These are phyloP conservation scores for Diaporthe humulicola DNA, from an alignment of 2,329 filamentous ascomycete species.

Conservation along the genomic window DNA sequence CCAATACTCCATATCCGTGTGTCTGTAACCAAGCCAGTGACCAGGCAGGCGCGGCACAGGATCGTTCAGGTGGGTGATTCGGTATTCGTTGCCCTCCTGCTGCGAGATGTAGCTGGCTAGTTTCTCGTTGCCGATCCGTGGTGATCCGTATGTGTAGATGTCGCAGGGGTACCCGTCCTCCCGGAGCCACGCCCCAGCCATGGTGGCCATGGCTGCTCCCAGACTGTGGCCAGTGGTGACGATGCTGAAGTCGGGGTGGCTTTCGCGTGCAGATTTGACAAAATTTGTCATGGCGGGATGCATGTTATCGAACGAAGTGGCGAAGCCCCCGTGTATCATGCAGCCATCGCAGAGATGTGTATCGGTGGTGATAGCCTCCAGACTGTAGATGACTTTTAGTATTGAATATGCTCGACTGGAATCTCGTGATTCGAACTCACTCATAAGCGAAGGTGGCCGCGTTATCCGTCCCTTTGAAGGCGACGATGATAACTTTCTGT, in stretches of 20 bases:
- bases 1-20: slow-evolving; percentile 37
- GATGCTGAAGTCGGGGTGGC: slow-evolving; percentile 44
- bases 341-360: slow-evolving; percentile 47
- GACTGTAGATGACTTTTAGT: not conserved
- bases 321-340: slow-evolving; percentile 47
- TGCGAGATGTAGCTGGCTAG: slow-evolving; percentile 46
- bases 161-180: slow-evolving; percentile 42
- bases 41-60: slow-evolving; percentile 40
- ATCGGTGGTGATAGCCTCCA: slow-evolving; percentile 13
- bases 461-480: slow-evolving; percentile 39
- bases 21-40: slow-evolving; percentile 33
- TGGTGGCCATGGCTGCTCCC: slow-evolving; percentile 47
- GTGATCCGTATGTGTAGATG: slow-evolving; percentile 49
- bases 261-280: slow-evolving; percentile 38
- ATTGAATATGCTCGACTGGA: slow-evolving; percentile 48
- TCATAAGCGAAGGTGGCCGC: slow-evolving; percentile 39
- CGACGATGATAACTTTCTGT: slow-evolving; percentile 41
- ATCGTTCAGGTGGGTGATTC: slow-evolving; percentile 39
- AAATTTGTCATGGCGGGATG: slow-evolving; percentile 40
- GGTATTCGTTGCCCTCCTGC: slow-evolving; percentile 36
- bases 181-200: slow-evolving; percentile 42
- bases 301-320: slow-evolving; percentile 41
- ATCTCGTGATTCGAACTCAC: slow-evolving; percentile 51
- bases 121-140: slow-evolving; percentile 46
- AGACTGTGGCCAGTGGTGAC: slow-evolving; percentile 48